Evolutionary conservation across 495 filamentous ascomycete species (phyloP).

Genomic region (Achaetomiella virescens): DNA sequence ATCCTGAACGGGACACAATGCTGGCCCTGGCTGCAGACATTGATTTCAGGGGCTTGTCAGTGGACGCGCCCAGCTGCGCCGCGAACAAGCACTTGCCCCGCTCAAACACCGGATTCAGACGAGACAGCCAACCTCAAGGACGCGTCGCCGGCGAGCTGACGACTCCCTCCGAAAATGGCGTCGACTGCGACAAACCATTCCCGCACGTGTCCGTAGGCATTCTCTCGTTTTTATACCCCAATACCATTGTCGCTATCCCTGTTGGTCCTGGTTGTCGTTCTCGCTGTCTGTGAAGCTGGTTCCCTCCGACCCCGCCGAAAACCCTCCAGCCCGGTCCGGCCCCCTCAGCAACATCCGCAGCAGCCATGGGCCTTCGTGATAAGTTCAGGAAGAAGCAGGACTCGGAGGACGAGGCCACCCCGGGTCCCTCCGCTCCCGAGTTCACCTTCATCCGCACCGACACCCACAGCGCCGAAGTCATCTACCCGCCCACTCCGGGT

Average conservation of each 20-base stretch:
- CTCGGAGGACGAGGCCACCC: conserved; percentile 39
- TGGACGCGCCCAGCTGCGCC: neutral
- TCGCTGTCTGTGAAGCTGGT: neutral
- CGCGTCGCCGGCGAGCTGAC: conserved; percentile 8
- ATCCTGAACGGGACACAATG: too few species aligned
- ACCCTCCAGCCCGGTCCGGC: neutral
- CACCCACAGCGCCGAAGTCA: conserved; percentile 70
- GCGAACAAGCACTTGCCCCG: conserved; percentile 11
- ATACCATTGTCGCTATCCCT: neutral
- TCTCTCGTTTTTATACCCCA: neutral
- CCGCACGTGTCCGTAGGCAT: neutral
- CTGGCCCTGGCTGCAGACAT: too few species aligned
- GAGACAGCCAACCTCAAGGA: neutral
- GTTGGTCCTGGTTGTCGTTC: neutral
- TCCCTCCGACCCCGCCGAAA: neutral
- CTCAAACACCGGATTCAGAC: neutral
- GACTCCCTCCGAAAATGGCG: conserved; percentile 7
- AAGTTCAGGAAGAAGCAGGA: conserved; percentile 66
- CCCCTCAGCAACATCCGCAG: neutral
- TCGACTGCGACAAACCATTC: neutral
- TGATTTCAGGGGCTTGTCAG: neutral
- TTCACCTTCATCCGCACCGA: conserved; percentile 83
- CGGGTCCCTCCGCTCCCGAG: conserved; percentile 46
- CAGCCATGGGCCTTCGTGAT: conserved; percentile 62
- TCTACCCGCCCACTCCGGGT: conserved; percentile 51